phyloP scores from a whole-genome alignment of 2,329 filamentous ascomycete species.

The Pseudopithomyces maydicus region DNA sequence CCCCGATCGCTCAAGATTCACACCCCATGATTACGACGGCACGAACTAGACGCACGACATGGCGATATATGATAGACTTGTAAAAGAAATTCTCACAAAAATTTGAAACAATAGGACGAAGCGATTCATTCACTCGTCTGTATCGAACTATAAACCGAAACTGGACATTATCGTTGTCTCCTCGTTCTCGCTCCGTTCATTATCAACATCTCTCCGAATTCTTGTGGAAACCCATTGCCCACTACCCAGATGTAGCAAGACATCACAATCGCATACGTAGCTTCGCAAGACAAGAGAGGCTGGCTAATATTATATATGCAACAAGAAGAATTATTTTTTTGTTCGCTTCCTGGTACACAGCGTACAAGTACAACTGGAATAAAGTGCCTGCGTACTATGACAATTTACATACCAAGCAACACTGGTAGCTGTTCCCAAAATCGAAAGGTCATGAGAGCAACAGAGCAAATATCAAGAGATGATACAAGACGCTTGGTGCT shows the following conservation, averaged over 20 bases:
- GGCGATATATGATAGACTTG: not conserved
- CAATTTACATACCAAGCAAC: not conserved
- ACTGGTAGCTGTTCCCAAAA: not conserved
- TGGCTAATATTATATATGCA: not conserved
- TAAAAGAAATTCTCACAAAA: not conserved
- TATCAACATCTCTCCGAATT: not conserved
- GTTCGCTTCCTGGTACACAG: slow-evolving; percentile 8
- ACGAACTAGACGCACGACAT: not conserved
- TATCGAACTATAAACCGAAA: not conserved
- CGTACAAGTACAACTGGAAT: slow-evolving; percentile 11
- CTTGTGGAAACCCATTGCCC: slow-evolving; percentile 1
- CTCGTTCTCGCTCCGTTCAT: not conserved
- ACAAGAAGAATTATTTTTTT: slow-evolving; percentile 2
- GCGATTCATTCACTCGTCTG: not conserved
- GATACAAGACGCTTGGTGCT: not conserved
- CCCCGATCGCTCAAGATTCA: not conserved
- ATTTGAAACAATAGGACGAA: not conserved
- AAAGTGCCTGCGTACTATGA: not conserved
- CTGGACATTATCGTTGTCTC: not conserved
- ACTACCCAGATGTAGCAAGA: slow-evolving; percentile 6
- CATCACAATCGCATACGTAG: not conserved
- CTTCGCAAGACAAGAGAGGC: not conserved
- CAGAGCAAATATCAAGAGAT: not conserved
- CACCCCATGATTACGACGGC: not conserved
- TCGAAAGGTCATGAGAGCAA: not conserved